phyloP scores from a whole-genome alignment of 1,284 basidiomycete genomes.

The Meira nashicola region DNA sequence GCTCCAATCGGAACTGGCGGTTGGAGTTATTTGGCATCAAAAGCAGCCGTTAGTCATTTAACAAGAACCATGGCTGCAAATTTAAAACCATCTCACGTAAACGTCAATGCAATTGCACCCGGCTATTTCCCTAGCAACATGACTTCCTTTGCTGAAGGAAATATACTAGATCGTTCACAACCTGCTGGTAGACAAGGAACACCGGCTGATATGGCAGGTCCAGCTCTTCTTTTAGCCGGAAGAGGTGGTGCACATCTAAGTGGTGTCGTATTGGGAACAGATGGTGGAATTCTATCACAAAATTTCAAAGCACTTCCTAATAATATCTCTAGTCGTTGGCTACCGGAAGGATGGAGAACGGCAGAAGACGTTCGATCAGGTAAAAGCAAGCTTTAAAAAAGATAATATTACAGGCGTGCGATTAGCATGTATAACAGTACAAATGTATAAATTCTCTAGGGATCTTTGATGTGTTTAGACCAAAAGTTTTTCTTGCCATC shows the following conservation, averaged over 20 bases:
- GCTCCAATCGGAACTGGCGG: conserved; percentile 4
- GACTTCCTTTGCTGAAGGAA: neutral
- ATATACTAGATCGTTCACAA: neutral
- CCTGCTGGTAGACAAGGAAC: conserved; percentile 7
- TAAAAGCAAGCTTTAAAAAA: no score
- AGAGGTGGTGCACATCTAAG: conserved; percentile 8
- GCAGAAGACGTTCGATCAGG: neutral
- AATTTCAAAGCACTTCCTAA: neutral
- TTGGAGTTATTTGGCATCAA: conserved; percentile 12
- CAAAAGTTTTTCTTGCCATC: conserved; percentile 16
- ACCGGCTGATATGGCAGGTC: conserved; percentile 11
- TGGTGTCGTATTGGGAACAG: conserved; percentile 4
- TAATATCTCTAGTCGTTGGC: neutral
- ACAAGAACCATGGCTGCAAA: conserved; percentile 4
- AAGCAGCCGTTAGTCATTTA: conserved; percentile 14
- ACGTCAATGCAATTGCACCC: conserved; percentile 16
- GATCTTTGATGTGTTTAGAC: conserved; percentile 6
- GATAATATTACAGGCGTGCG: no score
- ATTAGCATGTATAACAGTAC: neutral
- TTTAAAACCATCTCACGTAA: conserved; percentile 11
- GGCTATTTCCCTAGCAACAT: conserved; percentile 17
- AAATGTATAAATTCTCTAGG: neutral
- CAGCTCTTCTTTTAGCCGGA: conserved; percentile 9
- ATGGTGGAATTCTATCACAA: conserved; percentile 9
- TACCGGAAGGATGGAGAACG: neutral